Evolutionary conservation across 78 protist genomes (phyloP).

Genomic region (Diacronema lutheri): DNA sequence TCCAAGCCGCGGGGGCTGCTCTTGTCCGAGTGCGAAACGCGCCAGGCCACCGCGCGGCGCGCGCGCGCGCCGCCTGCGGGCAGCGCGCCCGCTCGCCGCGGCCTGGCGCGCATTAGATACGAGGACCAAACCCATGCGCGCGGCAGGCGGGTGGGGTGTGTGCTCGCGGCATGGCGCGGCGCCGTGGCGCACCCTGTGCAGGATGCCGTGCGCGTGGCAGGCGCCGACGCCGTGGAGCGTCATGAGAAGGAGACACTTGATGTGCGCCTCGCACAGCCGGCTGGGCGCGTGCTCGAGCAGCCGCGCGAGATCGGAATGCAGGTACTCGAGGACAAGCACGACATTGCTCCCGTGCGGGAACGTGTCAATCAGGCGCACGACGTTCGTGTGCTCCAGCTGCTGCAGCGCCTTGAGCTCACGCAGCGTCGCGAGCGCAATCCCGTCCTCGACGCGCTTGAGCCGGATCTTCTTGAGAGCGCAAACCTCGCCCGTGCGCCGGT

Average conservation of each 20-base stretch:
- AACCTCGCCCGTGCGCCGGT: conserved; percentile 58
- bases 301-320: background rate
- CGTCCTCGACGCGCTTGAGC: conserved; percentile 94
- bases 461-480: conserved; percentile 95
- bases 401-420: conserved; percentile 93
- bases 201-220: background rate
- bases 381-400: conserved; percentile 91
- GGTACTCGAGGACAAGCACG: conserved; percentile 17
- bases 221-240: background rate
- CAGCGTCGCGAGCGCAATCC: conserved; percentile 94
- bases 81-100: too few relatives aligned
- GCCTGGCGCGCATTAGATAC: too few relatives aligned
- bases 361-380: conserved; percentile 59
- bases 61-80: too few relatives aligned
- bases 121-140: too few relatives aligned
- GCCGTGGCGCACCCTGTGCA: background rate
- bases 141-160: too few relatives aligned
- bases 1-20: too few relatives aligned
- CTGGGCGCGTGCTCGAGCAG: background rate
- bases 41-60: too few relatives aligned
- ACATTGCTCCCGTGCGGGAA: background rate
- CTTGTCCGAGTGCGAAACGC: too few relatives aligned
- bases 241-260: background rate
- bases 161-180: too few relatives aligned
- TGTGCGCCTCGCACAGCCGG: background rate